phyloP scores from a whole-genome alignment of 192 early-diverging fungal genomes.

The Coemansia sp. region DNA sequence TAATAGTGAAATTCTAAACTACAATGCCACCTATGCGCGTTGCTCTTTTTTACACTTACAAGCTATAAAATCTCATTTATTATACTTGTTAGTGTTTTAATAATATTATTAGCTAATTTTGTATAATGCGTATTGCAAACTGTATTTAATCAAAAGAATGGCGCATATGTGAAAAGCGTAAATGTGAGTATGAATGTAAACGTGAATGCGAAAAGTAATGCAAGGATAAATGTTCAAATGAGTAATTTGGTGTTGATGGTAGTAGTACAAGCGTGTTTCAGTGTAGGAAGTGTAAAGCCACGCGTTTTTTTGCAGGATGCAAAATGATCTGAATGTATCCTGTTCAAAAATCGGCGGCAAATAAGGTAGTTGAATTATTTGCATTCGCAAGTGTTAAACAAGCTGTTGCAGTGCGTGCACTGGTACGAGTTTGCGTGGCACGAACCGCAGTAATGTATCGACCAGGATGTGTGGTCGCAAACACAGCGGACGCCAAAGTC shows the following conservation, averaged over 20 bases:
- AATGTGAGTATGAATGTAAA: neutral
- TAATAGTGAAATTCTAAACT: neutral
- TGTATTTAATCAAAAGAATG: constrained; percentile 2
- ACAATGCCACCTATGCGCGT: too few species aligned
- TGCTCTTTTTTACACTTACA: too few species aligned
- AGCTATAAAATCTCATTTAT: too few species aligned
- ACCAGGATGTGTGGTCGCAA: constrained; percentile 45
- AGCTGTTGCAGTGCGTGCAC: constrained; percentile 41
- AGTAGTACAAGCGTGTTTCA: too few species aligned
- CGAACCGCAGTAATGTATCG: constrained; percentile 42
- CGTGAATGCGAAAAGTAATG: neutral
- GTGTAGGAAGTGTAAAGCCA: too few species aligned
- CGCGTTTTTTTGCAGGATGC: too few species aligned
- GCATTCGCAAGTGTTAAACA: constrained; percentile 31
- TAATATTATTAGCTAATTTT: neutral
- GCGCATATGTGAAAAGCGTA: neutral
- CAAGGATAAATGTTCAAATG: neutral
- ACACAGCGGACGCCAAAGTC: constrained; percentile 48
- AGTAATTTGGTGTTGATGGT: too few species aligned
- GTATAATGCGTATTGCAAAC: neutral
- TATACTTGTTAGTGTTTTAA: neutral
- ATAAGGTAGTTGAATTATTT: constrained; percentile 9
- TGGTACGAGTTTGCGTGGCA: constrained; percentile 45
- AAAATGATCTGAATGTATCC: too few species aligned
- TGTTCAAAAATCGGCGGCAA: too few species aligned